phyloP scores from a whole-genome alignment of 2,329 filamentous ascomycete genomes.

The Trichoderma sp. region DNA sequence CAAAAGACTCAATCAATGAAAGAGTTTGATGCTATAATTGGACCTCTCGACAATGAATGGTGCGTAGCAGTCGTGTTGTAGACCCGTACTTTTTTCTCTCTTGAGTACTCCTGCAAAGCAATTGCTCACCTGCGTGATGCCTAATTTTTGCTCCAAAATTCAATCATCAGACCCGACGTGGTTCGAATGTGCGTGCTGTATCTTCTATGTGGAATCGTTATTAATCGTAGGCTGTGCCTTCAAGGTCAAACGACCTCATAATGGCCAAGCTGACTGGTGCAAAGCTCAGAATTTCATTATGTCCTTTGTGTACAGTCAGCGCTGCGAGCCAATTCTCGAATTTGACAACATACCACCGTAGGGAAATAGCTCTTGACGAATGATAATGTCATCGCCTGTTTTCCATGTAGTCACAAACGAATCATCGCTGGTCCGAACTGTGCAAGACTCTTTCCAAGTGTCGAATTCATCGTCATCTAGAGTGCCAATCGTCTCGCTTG shows the following conservation, averaged over 20 bases:
- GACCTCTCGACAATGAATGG: neutral
- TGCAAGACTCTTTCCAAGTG: conserved; percentile 47
- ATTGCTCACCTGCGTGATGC: neutral
- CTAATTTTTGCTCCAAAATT: neutral
- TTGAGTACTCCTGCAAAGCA: neutral
- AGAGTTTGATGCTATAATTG: too few species aligned
- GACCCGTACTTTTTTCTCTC: neutral
- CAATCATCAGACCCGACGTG: neutral
- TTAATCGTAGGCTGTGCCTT: conserved; percentile 32
- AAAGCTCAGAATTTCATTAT: conserved; percentile 68
- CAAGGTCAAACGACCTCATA: conserved; percentile 59
- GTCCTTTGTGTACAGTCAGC: conserved; percentile 45
- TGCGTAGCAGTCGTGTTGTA: neutral
- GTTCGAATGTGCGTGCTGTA: neutral
- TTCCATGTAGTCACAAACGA: conserved; percentile 50
- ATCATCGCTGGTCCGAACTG: conserved; percentile 42
- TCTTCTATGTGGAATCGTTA: neutral
- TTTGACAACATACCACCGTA: conserved; percentile 49
- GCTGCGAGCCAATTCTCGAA: neutral
- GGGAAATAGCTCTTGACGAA: conserved; percentile 54
- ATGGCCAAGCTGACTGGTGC: conserved; percentile 63
- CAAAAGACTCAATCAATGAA: neutral
- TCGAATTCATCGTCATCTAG: conserved; percentile 40
- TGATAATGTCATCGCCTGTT: conserved; percentile 44
- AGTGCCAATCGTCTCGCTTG: conserved; percentile 46